phyloP scores from a whole-genome alignment of 495 filamentous ascomycete genomes.

The Clavariopsis aquatica region DNA sequence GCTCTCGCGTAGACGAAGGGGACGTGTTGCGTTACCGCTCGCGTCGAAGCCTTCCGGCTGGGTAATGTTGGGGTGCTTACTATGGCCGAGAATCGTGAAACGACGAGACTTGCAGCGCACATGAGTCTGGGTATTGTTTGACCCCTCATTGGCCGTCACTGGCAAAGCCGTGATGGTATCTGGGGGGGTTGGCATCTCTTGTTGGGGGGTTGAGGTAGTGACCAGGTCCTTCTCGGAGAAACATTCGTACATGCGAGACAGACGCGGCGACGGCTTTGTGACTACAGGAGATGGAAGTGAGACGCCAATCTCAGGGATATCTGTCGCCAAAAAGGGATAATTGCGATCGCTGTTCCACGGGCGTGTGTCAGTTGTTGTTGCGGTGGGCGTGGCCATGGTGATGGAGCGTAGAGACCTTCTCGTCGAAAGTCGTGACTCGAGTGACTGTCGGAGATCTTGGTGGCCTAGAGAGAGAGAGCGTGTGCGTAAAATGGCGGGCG shows the following conservation, averaged over 20 bases:
- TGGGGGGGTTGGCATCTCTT: no score
- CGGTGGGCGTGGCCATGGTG: slow-evolving; percentile 20
- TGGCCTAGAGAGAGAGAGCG: slow-evolving; percentile 29
- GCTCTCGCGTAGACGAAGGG: not conserved
- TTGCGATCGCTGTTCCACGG: slow-evolving; percentile 47
- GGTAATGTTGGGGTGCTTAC: slow-evolving; percentile 2
- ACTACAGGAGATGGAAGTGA: slow-evolving; percentile 37
- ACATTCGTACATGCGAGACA: slow-evolving; percentile 24
- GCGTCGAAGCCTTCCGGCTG: slow-evolving; percentile 10
- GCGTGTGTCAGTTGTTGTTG: slow-evolving; percentile 26
- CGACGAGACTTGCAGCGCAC: slow-evolving; percentile 4
- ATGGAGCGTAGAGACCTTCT: slow-evolving; percentile 25
- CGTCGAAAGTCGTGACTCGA: slow-evolving; percentile 23
- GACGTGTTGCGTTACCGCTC: not conserved
- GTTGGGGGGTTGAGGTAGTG: not conserved
- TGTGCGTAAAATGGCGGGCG: slow-evolving; percentile 26
- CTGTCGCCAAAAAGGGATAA: slow-evolving; percentile 44
- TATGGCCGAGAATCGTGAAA: slow-evolving; percentile 4
- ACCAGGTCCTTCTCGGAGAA: slow-evolving; percentile 15
- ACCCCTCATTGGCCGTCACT: not conserved
- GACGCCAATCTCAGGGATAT: slow-evolving; percentile 42
- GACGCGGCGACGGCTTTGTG: slow-evolving; percentile 23
- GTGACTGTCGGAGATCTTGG: slow-evolving; percentile 14
- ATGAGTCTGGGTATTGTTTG: slow-evolving; percentile 7
- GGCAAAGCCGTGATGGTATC: not conserved